Conservation (phyloP, 1,284 basidiomycete genomes). For the Trametes versicolor region DNA sequence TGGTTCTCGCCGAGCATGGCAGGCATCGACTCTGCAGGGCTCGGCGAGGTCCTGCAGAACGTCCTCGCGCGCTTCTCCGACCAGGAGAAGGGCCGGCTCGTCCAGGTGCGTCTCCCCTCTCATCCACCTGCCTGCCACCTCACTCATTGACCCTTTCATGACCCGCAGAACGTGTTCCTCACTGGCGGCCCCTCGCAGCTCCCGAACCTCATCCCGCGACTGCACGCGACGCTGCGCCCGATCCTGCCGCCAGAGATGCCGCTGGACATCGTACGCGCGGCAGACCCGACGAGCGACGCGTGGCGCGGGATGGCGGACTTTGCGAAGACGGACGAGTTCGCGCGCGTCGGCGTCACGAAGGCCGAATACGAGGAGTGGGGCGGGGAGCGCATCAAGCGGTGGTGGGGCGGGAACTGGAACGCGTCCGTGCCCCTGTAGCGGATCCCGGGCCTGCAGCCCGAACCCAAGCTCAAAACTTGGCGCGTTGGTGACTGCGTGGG, state of each 20-base stretch:
- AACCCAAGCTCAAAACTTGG: background rate
- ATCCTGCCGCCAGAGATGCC: conserved; percentile 84
- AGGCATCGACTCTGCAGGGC: conserved; percentile 93
- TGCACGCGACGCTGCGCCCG: conserved; percentile 79
- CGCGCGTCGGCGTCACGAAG: conserved; percentile 67
- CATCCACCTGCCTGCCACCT: background rate
- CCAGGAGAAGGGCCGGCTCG: conserved; percentile 57
- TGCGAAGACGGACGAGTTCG: conserved; percentile 70
- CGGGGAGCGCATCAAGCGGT: conserved; percentile 78
- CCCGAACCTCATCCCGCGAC: conserved; percentile 74
- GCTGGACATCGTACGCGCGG: conserved; percentile 69
- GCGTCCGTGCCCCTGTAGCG: conserved; percentile 36
- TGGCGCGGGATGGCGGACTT: conserved; percentile 96
- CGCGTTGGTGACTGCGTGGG: too few relatives aligned
- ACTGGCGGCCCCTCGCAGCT: conserved; percentile 87
- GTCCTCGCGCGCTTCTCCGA: conserved; percentile 86
- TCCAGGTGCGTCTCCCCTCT: conserved; percentile 39
- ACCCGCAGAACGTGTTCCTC: conserved; percentile 81
- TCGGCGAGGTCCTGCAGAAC: conserved; percentile 91
- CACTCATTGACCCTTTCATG: background rate
- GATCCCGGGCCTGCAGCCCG: background rate
- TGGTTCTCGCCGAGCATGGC: conserved; percentile 95
- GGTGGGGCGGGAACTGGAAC: conserved; percentile 91
- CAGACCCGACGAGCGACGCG: conserved; percentile 80
- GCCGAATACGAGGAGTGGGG: conserved; percentile 95